Conservation (phyloP, 106 monocot genomes). For the Cymbidium sinense region DNA sequence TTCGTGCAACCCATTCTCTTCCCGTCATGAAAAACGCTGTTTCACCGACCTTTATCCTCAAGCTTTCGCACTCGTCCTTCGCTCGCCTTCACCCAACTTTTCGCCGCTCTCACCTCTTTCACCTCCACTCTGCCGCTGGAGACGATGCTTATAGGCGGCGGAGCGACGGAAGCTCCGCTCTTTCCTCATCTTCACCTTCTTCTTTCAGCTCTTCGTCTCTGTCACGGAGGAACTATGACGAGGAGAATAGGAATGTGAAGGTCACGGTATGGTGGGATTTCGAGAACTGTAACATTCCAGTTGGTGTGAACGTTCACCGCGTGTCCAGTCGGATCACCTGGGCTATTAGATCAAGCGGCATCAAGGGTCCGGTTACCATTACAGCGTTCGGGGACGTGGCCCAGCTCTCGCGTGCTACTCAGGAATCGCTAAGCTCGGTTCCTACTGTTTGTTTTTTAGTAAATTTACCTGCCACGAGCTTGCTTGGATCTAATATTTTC, state of each 20-base stretch:
- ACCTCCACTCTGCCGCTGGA: slow-evolving; percentile 7
- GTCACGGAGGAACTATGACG: slow-evolving; percentile 10
- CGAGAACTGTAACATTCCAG: slow-evolving; percentile 80
- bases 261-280: slow-evolving; percentile 97
- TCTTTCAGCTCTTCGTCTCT: neutral
- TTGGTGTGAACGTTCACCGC: slow-evolving; percentile 50
- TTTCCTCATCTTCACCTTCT: slow-evolving; percentile 3
- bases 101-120: slow-evolving; percentile 6
- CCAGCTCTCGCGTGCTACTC: slow-evolving; percentile 46
- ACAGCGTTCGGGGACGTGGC: slow-evolving; percentile 81
- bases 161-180: neutral
- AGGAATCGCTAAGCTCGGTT: slow-evolving; percentile 68
- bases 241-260: slow-evolving; percentile 46
- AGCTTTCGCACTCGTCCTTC: neutral
- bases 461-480: neutral
- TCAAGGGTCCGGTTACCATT: slow-evolving; percentile 75
- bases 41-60: neutral
- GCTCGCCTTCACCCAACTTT: neutral
- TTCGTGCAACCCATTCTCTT: neutral
- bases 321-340: slow-evolving; percentile 51
- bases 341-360: slow-evolving; percentile 63
- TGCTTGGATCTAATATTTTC: slow-evolving; percentile 2
- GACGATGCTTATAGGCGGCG: neutral
- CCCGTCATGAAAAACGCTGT: neutral
- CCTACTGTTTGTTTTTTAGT: neutral